These are phyloP conservation scores for Penicillium pulvis DNA, from an alignment of 495 filamentous ascomycete genomes.

Conservation along the genomic window DNA sequence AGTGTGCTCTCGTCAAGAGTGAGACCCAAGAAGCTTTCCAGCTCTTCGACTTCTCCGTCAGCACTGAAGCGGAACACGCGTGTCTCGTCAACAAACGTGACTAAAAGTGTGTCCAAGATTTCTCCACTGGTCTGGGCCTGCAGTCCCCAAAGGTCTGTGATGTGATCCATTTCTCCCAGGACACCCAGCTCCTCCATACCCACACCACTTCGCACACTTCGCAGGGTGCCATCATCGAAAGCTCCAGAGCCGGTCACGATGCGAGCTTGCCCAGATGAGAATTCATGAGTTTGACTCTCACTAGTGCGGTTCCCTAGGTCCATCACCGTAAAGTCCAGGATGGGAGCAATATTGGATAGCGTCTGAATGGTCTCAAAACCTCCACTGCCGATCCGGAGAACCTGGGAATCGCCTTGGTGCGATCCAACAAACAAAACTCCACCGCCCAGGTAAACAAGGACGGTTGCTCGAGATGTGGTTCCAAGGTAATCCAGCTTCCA, in stretches of 20 bases:
- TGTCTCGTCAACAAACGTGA: slow-evolving; percentile 83
- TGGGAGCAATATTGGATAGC: slow-evolving; percentile 82
- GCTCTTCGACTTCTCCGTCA: slow-evolving; percentile 82
- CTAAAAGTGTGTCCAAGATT: slow-evolving; percentile 68
- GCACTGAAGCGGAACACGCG: slow-evolving; percentile 75
- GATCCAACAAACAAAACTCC: slow-evolving; percentile 84
- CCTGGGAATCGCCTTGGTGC: slow-evolving; percentile 88
- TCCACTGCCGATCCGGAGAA: slow-evolving; percentile 63
- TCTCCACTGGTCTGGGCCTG: slow-evolving; percentile 49
- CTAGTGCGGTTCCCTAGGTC: slow-evolving; percentile 84
- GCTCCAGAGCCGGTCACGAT: slow-evolving; percentile 92
- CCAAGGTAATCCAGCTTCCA: slow-evolving; percentile 72
- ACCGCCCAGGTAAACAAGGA: slow-evolving; percentile 76
- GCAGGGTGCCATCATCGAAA: slow-evolving; percentile 79
- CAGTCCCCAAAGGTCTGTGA: slow-evolving; percentile 68
- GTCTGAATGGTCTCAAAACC: slow-evolving; percentile 71
- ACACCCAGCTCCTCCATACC: slow-evolving; percentile 87
- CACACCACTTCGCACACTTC: slow-evolving; percentile 90
- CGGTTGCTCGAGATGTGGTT: slow-evolving; percentile 69
- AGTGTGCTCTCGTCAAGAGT: slow-evolving; percentile 72
- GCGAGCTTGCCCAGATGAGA: slow-evolving; percentile 90
- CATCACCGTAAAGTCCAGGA: slow-evolving; percentile 92
- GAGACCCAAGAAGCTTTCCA: slow-evolving; percentile 72
- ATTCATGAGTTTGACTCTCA: slow-evolving; percentile 81
- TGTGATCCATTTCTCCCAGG: slow-evolving; percentile 76